Evolutionary conservation across 2,329 filamentous ascomycete genomes (phyloP).

Genomic region (Cytospora piceae): DNA sequence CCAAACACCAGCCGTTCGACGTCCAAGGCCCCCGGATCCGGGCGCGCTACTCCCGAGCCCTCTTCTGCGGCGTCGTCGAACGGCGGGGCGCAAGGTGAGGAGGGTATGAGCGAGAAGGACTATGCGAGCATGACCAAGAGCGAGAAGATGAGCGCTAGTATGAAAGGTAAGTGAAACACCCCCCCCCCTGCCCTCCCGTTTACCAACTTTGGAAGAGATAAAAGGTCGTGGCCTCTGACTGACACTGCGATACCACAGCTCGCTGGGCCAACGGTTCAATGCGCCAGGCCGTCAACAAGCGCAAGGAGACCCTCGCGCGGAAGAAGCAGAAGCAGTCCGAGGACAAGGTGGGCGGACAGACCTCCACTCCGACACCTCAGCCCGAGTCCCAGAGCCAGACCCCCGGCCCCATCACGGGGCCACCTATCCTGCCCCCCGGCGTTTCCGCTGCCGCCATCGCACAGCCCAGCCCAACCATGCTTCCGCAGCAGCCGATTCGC

Average conservation of each 20-base stretch:
- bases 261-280: constrained; percentile 66
- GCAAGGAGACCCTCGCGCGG: constrained; percentile 61
- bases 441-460: background rate
- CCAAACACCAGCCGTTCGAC: constrained; percentile 19
- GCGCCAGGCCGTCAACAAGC: constrained; percentile 62
- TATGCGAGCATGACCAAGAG: constrained; percentile 66
- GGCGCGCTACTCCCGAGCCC: constrained; percentile 34
- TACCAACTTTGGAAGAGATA: background rate
- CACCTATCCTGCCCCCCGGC: constrained; percentile 6
- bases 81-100: constrained; percentile 41
- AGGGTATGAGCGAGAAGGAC: constrained; percentile 49
- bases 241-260: constrained; percentile 41
- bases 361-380: constrained; percentile 23
- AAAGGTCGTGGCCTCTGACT: background rate
- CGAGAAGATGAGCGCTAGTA: constrained; percentile 68
- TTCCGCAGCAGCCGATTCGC: constrained; percentile 7
- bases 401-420: constrained; percentile 8
- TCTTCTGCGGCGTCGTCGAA: constrained; percentile 36
- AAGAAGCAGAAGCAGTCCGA: constrained; percentile 49
- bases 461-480: constrained; percentile 10
- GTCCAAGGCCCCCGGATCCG: constrained; percentile 38
- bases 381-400: constrained; percentile 23
- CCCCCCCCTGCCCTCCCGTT: too few species aligned
- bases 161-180: constrained; percentile 58
- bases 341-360: constrained; percentile 23